Conservation (phyloP, 1,284 basidiomycete genomes). For the Heterobasidion irregulare region DNA sequence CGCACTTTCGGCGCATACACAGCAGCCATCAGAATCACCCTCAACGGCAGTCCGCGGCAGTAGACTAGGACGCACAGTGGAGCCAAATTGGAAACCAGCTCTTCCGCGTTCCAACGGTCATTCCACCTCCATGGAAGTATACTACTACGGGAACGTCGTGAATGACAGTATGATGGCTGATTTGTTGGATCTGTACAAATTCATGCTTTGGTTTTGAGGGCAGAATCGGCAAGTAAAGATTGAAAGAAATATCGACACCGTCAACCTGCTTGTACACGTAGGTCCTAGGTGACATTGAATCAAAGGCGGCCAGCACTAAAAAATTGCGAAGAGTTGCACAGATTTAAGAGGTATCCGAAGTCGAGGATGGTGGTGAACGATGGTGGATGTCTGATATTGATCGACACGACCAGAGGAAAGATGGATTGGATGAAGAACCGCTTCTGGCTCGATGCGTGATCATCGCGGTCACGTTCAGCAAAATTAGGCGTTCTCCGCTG, state of each 20-base stretch:
- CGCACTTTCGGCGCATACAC: conserved; percentile 27
- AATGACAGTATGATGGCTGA: no score
- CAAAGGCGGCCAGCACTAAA: no score
- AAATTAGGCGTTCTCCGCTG: no score
- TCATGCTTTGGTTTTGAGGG: not conserved
- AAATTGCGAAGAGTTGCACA: no score
- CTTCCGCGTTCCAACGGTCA: conserved; percentile 45
- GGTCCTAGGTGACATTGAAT: not conserved
- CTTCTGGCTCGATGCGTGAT: no score
- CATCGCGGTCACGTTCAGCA: no score
- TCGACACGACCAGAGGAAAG: no score
- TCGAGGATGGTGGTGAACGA: no score
- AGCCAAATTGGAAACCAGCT: conserved; percentile 62
- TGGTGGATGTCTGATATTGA: no score
- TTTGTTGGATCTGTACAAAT: not conserved
- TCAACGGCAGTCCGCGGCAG: not conserved
- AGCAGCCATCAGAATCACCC: not conserved
- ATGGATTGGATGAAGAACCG: no score
- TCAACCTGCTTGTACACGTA: not conserved
- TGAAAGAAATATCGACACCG: not conserved
- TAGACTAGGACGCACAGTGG: conserved; percentile 31
- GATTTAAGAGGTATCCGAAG: no score
- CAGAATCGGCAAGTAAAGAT: not conserved
- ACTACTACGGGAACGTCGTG: conserved; percentile 34
- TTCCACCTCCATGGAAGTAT: conserved; percentile 59